Evolutionary conservation across 495 filamentous ascomycete species (phyloP).

Genomic region (Niebla homalea): DNA sequence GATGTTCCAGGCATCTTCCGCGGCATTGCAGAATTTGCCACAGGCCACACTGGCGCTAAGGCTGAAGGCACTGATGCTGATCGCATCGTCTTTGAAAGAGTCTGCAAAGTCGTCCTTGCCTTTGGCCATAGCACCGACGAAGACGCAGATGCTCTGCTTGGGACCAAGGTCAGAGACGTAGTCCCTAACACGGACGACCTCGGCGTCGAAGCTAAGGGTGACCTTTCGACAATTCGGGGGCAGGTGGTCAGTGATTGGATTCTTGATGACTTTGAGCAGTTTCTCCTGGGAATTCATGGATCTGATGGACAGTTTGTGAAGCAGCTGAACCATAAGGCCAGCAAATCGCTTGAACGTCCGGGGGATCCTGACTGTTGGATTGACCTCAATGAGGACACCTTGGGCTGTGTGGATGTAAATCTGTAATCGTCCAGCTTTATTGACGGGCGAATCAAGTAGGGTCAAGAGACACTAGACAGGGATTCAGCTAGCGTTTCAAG

Average conservation of each 20-base stretch:
- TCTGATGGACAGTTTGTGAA: conserved; percentile 90
- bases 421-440: conserved; percentile 93
- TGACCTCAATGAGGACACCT: conserved; percentile 93
- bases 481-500: conserved; percentile 13
- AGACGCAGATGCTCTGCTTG: conserved; percentile 90
- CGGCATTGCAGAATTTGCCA: conserved; percentile 98
- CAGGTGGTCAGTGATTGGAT: conserved; percentile 92
- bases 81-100: conserved; percentile 85
- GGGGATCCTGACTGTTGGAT: conserved; percentile 89
- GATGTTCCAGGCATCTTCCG: conserved; percentile 92
- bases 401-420: conserved; percentile 98
- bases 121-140: conserved; percentile 97
- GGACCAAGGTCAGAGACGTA: conserved; percentile 66
- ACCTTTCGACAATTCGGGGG: conserved; percentile 96
- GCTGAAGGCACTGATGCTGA: conserved; percentile 96
- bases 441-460: conserved; percentile 92
- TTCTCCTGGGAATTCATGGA: conserved; percentile 95
- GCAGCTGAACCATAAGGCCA: conserved; percentile 96
- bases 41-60: conserved; percentile 93
- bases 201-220: conserved; percentile 82
- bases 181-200: conserved; percentile 73
- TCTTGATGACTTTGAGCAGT: conserved; percentile 91
- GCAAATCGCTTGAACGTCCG: conserved; percentile 98
- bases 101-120: conserved; percentile 93
- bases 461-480: conserved; percentile 78